Base-by-base conservation (phyloP, 2,329 filamentous ascomycete genomes). In the Dendrostoma leiphaemia region DNA sequence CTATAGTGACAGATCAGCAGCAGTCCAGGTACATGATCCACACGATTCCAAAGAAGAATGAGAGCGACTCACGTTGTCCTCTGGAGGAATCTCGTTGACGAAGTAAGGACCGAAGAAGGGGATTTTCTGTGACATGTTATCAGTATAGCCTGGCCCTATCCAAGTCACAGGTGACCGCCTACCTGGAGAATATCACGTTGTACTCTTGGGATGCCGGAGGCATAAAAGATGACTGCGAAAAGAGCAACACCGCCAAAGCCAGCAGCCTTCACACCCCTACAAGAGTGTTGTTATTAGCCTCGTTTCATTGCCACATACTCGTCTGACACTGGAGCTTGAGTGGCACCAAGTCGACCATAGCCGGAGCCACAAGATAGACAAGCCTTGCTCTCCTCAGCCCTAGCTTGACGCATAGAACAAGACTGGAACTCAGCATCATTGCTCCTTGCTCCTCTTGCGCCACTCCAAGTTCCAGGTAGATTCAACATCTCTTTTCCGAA, bases 121-220 rank as follows among this genome's bases (percentile, higher is more conserved):
- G 19, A 86, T 59, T 69, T 82, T 81, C 80, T 84, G 59, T 21
- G 41, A 37, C 24, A 3, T 10, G 8, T 13, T 47, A 58, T 73
- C 24, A 72, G 63, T 52, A 29, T 31, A 26, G 13, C 26, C 6
- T 9, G 1, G 6, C 12, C 4, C 4, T 0, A 8, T 12, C 12
- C 7, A 6, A 43, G 4, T 23, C 13, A 4, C 7, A 13, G 5
- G 28, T 17, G 4, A 3, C 12, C 17, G 48, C 74, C 54, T 72
- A 83, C 81, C 68, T 76, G 71, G 60, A 87, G 77, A 60, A 88
- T 74, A 63, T 88, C 84, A 45, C 66, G 67, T 69, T 82, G 74
- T 61, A 87, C 73, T 67, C 75, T 77, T 61, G 84, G 84, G 46
- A 87, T 79, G 62, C 84, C 83, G 37, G 82, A 85, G 60, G 80